These are phyloP conservation scores for Fraxinus quadrangulata DNA, from an alignment of 257 asterid genomes.

Conservation along the genomic window DNA sequence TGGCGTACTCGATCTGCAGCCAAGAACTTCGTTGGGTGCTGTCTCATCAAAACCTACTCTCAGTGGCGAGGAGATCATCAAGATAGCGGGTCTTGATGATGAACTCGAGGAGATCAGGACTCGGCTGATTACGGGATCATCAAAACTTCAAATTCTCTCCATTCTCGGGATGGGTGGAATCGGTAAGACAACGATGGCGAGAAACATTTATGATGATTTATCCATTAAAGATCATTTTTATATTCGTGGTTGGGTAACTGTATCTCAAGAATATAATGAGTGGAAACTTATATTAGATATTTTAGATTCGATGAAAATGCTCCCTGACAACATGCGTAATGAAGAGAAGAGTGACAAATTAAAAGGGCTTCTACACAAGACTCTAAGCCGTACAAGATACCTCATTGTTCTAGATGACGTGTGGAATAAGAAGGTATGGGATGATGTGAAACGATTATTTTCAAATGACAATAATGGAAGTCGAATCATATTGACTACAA, in stretches of 20 bases:
- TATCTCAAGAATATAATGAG: neutral
- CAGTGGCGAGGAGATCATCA: no score
- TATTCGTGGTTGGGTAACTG: conserved; percentile 21
- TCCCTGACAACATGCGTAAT: neutral
- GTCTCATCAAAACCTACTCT: neutral
- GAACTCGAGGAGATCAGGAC: neutral
- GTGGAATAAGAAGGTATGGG: conserved; percentile 13
- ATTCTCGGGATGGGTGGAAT: conserved; percentile 16
- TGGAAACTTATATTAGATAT: conserved; percentile 3
- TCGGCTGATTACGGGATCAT: neutral
- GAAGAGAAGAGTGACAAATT: neutral
- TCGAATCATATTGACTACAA: conserved; percentile 21
- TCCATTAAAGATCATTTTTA: conserved; percentile 1
- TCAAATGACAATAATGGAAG: conserved; percentile 25
- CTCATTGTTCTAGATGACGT: conserved; percentile 30
- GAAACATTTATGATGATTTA: conserved; percentile 12
- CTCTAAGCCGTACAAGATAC: conserved; percentile 5
- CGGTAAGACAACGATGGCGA: conserved; percentile 34
- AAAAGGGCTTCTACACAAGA: neutral
- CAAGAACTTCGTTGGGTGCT: neutral
- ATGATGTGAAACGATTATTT: conserved; percentile 6
- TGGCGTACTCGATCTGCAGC: neutral
- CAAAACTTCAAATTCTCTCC: neutral
- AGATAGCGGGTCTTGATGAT: neutral
- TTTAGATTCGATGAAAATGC: neutral